Evolutionary conservation across 1,139 yeast genomes (phyloP).

Genomic region (Sugiyamaella neomexicana): DNA sequence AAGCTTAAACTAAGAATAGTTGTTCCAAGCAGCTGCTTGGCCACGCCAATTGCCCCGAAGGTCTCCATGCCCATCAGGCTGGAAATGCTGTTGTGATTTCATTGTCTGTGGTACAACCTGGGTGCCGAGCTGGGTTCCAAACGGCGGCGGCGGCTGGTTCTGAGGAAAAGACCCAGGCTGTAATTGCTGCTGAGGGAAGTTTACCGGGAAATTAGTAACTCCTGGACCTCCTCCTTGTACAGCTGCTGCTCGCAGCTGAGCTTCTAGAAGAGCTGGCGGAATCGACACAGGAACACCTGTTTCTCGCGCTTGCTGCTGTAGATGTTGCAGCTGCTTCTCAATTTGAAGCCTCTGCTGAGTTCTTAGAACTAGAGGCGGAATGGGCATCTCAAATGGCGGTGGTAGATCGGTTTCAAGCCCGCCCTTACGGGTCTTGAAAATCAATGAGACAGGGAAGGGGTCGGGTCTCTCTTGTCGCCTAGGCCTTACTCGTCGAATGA

Average conservation of each 20-base stretch:
- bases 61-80: background rate
- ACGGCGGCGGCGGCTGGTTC: slow-evolving; percentile 2
- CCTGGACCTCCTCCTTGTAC: background rate
- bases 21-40: slow-evolving; percentile 31
- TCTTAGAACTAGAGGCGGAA: slow-evolving; percentile 26
- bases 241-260: slow-evolving; percentile 9
- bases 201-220: background rate
- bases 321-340: slow-evolving; percentile 14
- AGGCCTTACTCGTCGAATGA: slow-evolving; percentile 9
- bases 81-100: slow-evolving; percentile 1
- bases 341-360: slow-evolving; percentile 11
- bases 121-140: background rate
- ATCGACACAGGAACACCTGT: slow-evolving; percentile 6
- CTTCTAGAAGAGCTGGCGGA: slow-evolving; percentile 3
- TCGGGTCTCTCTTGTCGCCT: slow-evolving; percentile 16
- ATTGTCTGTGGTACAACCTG: background rate
- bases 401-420: slow-evolving; percentile 31
- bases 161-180: slow-evolving; percentile 10
- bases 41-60: slow-evolving; percentile 26
- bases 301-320: slow-evolving; percentile 6
- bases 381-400: slow-evolving; percentile 28
- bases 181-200: slow-evolving; percentile 4
- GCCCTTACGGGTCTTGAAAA: slow-evolving; percentile 29
- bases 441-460: slow-evolving; percentile 17
- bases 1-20: slow-evolving; percentile 16